phyloP scores from a whole-genome alignment of 805 yeast species.

The Myxozyma udenii region DNA sequence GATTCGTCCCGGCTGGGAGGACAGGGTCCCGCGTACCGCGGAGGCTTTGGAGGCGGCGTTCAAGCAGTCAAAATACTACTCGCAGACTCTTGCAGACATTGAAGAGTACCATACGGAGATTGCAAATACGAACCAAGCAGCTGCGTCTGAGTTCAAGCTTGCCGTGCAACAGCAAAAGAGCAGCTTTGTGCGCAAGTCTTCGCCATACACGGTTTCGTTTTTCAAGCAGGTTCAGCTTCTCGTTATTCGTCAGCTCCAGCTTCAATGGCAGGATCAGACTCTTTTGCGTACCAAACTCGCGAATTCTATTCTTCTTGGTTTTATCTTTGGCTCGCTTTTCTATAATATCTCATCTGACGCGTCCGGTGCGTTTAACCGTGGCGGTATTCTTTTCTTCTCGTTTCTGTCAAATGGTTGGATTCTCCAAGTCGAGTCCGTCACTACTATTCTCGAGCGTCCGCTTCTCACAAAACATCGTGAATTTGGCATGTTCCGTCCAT shows the following conservation, averaged over 20 bases:
- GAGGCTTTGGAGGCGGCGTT: conserved; percentile 48
- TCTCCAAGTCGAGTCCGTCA: conserved; percentile 54
- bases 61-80: conserved; percentile 47
- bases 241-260: conserved; percentile 17
- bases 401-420: conserved; percentile 60
- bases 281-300: conserved; percentile 14
- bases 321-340: conserved; percentile 53
- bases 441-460: conserved; percentile 51
- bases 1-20: conserved; percentile 44
- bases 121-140: conserved; percentile 15
- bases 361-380: conserved; percentile 51
- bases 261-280: conserved; percentile 29
- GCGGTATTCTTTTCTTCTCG: conserved; percentile 53
- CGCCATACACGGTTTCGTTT: conserved; percentile 30
- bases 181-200: neutral
- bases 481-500: conserved; percentile 57
- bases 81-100: conserved; percentile 43
- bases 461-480: conserved; percentile 61
- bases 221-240: conserved; percentile 17
- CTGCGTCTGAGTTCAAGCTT: conserved; percentile 13
- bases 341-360: conserved; percentile 47
- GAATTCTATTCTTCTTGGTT: conserved; percentile 48
- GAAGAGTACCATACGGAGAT: conserved; percentile 36
- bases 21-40: conserved; percentile 51
- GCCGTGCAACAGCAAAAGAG: conserved; percentile 17